A percentile compares a stretch with the other conserved stretches of the same genome.
phyloP scores from a whole-genome alignment of 176 grass and related monocot genomes.

The Chloris gayana region DNA sequence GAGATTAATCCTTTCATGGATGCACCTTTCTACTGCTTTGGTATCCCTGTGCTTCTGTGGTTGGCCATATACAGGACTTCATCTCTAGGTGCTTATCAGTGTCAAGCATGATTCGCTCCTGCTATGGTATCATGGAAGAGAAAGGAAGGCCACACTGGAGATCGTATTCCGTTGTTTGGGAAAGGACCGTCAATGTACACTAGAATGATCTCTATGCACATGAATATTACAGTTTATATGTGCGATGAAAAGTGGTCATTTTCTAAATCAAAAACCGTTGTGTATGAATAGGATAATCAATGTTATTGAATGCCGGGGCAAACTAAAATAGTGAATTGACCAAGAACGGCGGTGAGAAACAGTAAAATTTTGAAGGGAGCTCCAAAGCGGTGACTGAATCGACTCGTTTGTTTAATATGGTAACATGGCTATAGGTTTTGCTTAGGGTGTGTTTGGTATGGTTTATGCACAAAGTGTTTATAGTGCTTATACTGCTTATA shows the following conservation, averaged over 20 bases:
- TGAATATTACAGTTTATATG: not conserved
- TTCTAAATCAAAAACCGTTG: not conserved
- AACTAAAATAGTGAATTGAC: not conserved
- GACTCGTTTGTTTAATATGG: no score
- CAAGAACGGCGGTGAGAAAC: not conserved
- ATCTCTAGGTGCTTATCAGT: not conserved
- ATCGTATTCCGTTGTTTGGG: not conserved
- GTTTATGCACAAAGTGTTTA: no score
- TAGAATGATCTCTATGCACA: no score
- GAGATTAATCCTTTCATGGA: slow-evolving; percentile 22
- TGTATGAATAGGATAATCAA: no score
- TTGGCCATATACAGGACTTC: slow-evolving; percentile 21
- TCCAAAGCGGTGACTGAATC: no score
- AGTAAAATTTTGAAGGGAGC: no score
- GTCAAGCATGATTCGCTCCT: not conserved
- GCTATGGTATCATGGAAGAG: not conserved
- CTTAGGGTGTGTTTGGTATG: no score
- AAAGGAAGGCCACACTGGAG: not conserved
- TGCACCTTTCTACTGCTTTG: slow-evolving; percentile 34
- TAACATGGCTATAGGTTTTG: no score
- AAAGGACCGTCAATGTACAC: no score
- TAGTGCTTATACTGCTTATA: no score
- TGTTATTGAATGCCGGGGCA: no score
- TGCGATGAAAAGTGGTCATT: not conserved
- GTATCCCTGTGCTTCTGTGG: slow-evolving; percentile 30